Evolutionary conservation across 805 yeast species (phyloP).

Genomic region (Candida khao-thaluensis): DNA sequence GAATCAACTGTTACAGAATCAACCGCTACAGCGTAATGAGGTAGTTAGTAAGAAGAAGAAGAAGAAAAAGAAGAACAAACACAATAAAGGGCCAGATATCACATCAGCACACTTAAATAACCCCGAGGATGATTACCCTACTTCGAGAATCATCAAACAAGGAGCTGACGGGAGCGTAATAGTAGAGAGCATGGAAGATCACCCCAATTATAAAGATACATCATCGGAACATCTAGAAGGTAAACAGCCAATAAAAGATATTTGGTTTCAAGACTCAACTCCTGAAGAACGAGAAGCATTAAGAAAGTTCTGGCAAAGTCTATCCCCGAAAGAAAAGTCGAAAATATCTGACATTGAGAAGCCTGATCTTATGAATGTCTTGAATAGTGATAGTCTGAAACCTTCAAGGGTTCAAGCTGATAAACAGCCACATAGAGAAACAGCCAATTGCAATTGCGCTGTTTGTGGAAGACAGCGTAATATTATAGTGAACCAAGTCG

Average conservation of each 20-base stretch:
- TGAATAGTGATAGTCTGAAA: slow-evolving; percentile 40
- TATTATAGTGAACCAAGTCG: slow-evolving; percentile 75
- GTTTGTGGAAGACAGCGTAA: slow-evolving; percentile 74
- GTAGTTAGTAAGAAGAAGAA: slow-evolving; percentile 11
- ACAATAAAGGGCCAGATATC: slow-evolving; percentile 21
- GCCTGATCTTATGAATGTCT: slow-evolving; percentile 62
- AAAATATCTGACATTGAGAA: slow-evolving; percentile 65
- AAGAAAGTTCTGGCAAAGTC: slow-evolving; percentile 62
- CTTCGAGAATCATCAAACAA: slow-evolving; percentile 66
- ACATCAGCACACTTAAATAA: slow-evolving; percentile 50
- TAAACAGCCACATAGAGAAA: slow-evolving; percentile 12
- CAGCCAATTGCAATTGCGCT: slow-evolving; percentile 58
- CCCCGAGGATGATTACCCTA: slow-evolving; percentile 65
- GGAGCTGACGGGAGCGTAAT: slow-evolving; percentile 76
- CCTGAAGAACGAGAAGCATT: slow-evolving; percentile 53
- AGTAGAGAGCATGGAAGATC: slow-evolving; percentile 54
- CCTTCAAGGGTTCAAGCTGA: slow-evolving; percentile 2
- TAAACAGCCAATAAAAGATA: slow-evolving; percentile 12
- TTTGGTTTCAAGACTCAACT: slow-evolving; percentile 46
- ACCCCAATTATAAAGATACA: neutral
- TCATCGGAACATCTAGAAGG: neutral
- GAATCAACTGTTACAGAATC: too few species aligned
- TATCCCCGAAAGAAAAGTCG: slow-evolving; percentile 59
- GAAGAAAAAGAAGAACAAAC: slow-evolving; percentile 29
- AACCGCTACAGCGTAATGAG: slow-evolving; percentile 8